These are phyloP conservation scores for Pholiota microspora DNA, from an alignment of 768 basidiomycete genomes.

Conservation along the genomic window DNA sequence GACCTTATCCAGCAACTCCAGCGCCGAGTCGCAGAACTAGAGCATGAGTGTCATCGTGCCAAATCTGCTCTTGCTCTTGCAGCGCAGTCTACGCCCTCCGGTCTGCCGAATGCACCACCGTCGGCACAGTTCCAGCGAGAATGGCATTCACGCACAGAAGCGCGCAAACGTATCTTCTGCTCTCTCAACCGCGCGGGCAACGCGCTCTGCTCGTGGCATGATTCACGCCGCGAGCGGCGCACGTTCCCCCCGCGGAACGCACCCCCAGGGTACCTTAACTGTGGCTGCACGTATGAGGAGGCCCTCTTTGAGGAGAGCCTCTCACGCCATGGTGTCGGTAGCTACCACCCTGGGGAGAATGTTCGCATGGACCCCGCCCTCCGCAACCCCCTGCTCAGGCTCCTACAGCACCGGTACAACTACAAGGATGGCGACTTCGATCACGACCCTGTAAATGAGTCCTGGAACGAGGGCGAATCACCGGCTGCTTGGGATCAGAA, in stretches of 20 bases:
- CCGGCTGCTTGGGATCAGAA: slow-evolving; percentile 62
- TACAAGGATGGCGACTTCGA: slow-evolving; percentile 90
- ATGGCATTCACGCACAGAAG: slow-evolving; percentile 75
- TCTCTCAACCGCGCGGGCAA: slow-evolving; percentile 86
- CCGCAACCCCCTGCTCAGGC: slow-evolving; percentile 72
- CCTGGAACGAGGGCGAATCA: slow-evolving; percentile 70
- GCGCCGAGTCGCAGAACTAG: slow-evolving; percentile 59
- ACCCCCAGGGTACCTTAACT: slow-evolving; percentile 76
- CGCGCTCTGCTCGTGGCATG: slow-evolving; percentile 88
- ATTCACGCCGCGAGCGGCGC: slow-evolving; percentile 81
- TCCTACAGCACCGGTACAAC: slow-evolving; percentile 69
- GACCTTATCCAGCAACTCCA: slow-evolving; percentile 56
- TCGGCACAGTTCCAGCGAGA: slow-evolving; percentile 44
- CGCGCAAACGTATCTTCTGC: slow-evolving; percentile 69
- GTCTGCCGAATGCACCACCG: slow-evolving; percentile 38
- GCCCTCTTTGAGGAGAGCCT: slow-evolving; percentile 87
- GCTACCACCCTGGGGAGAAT: slow-evolving; percentile 79
- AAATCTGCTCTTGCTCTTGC: slow-evolving; percentile 28
- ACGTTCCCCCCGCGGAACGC: slow-evolving; percentile 78
- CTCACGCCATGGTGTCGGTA: slow-evolving; percentile 73
- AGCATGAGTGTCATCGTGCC: slow-evolving; percentile 53
- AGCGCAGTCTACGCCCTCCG: slow-evolving; percentile 22
- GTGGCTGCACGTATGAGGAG: slow-evolving; percentile 81
- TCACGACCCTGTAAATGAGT: slow-evolving; percentile 56
- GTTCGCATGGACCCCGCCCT: slow-evolving; percentile 90